Conservation (phyloP, 2,329 filamentous ascomycete species). For the Gremmenia infestans region DNA sequence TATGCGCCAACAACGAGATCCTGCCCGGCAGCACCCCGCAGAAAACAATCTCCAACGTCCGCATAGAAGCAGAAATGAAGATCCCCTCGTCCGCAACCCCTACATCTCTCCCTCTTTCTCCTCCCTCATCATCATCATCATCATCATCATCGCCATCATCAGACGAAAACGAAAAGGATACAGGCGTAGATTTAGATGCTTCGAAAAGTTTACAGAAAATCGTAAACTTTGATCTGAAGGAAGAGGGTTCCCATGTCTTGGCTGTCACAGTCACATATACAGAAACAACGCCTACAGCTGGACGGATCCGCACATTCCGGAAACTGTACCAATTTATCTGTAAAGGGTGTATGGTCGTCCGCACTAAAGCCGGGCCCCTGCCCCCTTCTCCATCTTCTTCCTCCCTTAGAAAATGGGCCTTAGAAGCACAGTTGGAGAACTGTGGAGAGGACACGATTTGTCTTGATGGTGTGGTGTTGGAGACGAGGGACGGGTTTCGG, state of each 20-base stretch:
- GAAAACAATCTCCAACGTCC: slow-evolving; percentile 64
- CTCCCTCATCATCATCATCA: slow-evolving; percentile 4
- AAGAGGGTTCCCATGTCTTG: slow-evolving; percentile 90
- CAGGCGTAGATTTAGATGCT: slow-evolving; percentile 47
- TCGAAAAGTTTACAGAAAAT: slow-evolving; percentile 74
- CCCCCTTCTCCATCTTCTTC: no score
- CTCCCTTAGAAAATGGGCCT: slow-evolving; percentile 51
- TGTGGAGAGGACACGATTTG: slow-evolving; percentile 78
- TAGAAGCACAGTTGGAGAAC: slow-evolving; percentile 96
- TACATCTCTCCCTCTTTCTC: slow-evolving; percentile 57
- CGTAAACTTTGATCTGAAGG: slow-evolving; percentile 81
- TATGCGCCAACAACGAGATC: slow-evolving; percentile 91
- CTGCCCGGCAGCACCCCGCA: slow-evolving; percentile 34
- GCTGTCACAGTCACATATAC: slow-evolving; percentile 93
- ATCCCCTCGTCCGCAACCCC: slow-evolving; percentile 62
- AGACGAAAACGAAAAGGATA: slow-evolving; percentile 8
- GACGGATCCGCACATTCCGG: slow-evolving; percentile 76
- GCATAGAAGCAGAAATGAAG: slow-evolving; percentile 91
- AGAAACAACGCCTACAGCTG: slow-evolving; percentile 68
- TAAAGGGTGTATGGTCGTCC: slow-evolving; percentile 81
- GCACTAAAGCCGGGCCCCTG: slow-evolving; percentile 46
- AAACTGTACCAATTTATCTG: slow-evolving; percentile 97
- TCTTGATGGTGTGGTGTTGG: slow-evolving; percentile 61
- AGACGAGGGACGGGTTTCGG: slow-evolving; percentile 46
- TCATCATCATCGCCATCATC: background rate